Conservation (phyloP, 2,329 filamentous ascomycete species). For the Ceratocystis colombiana region DNA sequence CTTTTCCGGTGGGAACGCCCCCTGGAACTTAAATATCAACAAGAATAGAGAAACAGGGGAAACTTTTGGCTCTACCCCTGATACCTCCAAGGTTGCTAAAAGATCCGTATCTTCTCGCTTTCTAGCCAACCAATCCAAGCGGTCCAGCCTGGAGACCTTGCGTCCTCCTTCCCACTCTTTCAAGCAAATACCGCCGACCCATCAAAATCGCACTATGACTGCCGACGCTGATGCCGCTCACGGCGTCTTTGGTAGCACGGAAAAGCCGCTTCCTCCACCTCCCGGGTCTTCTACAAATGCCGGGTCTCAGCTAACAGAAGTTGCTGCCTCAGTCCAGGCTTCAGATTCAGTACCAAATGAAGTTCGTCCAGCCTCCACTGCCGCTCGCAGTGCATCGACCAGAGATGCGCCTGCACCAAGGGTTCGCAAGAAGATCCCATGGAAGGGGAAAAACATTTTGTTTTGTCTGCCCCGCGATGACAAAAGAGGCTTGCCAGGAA, state of each 20-base stretch:
- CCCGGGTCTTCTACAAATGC: not conserved
- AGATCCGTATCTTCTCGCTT: conserved; percentile 23
- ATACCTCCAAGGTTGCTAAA: conserved; percentile 39
- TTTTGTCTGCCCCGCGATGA: conserved; percentile 60
- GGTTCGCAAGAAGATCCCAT: conserved; percentile 60
- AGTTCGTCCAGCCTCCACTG: conserved; percentile 28
- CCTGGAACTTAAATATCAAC: conserved; percentile 34
- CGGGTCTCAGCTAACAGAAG: not conserved
- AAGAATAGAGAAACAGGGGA: conserved; percentile 27
- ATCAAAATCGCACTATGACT: conserved; percentile 23
- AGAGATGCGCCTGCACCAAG: conserved; percentile 43
- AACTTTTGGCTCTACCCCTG: conserved; percentile 27
- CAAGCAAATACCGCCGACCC: not conserved
- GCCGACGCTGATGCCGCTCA: conserved; percentile 17
- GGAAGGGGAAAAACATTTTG: conserved; percentile 65
- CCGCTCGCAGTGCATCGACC: conserved; percentile 31
- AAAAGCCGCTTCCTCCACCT: conserved; percentile 22
- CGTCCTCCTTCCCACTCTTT: conserved; percentile 15
- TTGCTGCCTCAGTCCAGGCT: not conserved
- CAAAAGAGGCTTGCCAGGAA: conserved; percentile 48
- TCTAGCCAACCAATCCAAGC: conserved; percentile 33
- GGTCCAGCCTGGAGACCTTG: conserved; percentile 49
- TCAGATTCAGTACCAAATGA: not conserved
- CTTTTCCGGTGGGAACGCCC: conserved; percentile 44
- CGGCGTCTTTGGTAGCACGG: conserved; percentile 15